These are phyloP conservation scores for Auricularia heimuer DNA, from an alignment of 768 basidiomycete genomes.

Conservation along the genomic window DNA sequence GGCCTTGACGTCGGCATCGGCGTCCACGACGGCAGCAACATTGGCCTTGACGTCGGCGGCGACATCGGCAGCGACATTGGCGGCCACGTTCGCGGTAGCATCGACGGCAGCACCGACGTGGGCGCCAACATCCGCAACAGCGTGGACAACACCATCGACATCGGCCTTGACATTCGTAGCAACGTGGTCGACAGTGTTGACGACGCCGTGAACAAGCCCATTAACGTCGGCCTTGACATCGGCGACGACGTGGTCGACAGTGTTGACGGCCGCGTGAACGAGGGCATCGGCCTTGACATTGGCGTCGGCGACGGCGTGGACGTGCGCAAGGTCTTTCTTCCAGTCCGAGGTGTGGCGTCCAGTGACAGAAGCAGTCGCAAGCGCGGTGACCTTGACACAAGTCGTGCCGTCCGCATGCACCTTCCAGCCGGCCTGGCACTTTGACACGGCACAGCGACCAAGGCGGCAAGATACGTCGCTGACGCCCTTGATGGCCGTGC, in stretches of 20 bases:
- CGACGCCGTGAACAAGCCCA: background rate
- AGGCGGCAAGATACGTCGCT: constrained; percentile 37
- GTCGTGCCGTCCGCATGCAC: constrained; percentile 33
- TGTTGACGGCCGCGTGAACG: background rate
- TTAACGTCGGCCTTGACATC: background rate
- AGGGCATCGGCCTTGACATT: background rate
- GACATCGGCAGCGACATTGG: background rate
- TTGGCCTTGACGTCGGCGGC: background rate
- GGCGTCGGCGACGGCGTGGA: background rate
- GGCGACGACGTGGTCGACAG: background rate
- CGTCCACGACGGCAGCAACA: background rate
- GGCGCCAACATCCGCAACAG: background rate
- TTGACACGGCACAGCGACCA: constrained; percentile 35
- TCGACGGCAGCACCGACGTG: background rate
- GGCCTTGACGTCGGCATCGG: background rate
- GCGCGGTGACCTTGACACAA: background rate
- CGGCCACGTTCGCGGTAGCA: background rate
- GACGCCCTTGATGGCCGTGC: constrained; percentile 38
- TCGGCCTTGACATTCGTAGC: background rate
- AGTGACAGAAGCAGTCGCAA: background rate
- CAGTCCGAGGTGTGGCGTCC: background rate
- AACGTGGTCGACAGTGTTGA: background rate
- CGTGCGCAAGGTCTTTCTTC: background rate
- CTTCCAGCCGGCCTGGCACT: constrained; percentile 33
- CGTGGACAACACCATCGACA: background rate